These are phyloP conservation scores for Diaporthe vexans DNA, from an alignment of 2,329 filamentous ascomycete species.

Conservation along the genomic window DNA sequence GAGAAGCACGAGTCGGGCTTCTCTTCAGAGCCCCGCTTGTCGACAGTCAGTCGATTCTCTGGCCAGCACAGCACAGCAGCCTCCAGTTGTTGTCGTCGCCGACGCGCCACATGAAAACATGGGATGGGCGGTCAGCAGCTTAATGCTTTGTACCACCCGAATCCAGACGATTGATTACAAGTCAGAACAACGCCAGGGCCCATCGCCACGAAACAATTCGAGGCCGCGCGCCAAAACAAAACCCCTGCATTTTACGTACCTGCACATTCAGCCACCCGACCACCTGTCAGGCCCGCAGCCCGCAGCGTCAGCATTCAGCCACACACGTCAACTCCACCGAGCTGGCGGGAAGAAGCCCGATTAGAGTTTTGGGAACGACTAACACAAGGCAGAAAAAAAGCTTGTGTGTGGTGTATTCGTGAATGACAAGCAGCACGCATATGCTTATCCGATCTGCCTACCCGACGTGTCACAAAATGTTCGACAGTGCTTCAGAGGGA, in stretches of 20 bases:
- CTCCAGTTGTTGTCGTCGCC: background rate
- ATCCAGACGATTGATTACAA: too few relatives aligned
- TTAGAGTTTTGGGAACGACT: background rate
- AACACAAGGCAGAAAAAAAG: background rate
- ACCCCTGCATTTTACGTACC: background rate
- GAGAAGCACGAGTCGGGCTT: constrained; percentile 8
- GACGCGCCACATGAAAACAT: background rate
- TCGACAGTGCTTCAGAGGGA: background rate
- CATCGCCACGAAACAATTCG: background rate
- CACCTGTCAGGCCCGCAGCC: constrained; percentile 31
- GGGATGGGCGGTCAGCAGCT: too few relatives aligned
- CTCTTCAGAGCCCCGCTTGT: background rate
- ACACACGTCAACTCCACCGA: constrained; percentile 7
- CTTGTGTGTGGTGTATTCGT: background rate
- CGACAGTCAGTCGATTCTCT: background rate
- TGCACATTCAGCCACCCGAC: constrained; percentile 25
- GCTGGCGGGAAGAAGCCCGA: background rate
- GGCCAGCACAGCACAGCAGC: background rate
- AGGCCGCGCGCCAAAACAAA: background rate
- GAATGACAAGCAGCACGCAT: background rate
- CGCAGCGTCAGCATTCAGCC: constrained; percentile 22
- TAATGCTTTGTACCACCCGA: too few relatives aligned
- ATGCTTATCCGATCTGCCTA: constrained; percentile 15
- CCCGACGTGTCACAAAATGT: constrained; percentile 1
- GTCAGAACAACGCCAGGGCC: too few relatives aligned